Percentiles rank a stretch among this genome's conserved stretches.
phyloP scores from a whole-genome alignment of 768 basidiomycete species.

The Boletus reticulatus region DNA sequence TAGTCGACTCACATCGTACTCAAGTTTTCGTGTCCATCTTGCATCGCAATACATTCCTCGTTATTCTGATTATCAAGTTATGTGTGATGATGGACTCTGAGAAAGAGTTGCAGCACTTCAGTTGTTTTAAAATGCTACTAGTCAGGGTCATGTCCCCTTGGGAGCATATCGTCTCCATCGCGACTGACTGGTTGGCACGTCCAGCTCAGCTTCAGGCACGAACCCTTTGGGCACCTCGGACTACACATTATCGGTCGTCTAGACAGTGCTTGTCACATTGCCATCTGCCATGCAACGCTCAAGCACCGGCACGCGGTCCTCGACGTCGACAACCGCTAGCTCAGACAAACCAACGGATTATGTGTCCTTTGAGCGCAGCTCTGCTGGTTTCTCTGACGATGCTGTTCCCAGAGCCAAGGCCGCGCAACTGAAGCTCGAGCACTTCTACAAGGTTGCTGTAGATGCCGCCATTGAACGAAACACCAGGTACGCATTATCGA shows the following conservation, averaged over 20 bases:
- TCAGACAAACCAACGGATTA: constrained; percentile 59
- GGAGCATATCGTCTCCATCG: no score
- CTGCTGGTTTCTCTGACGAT: constrained; percentile 73
- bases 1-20: not conserved
- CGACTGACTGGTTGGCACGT: no score
- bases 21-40: constrained; percentile 1
- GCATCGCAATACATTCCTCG: constrained; percentile 1
- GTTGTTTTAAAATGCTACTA: not conserved
- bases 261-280: not conserved
- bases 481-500: constrained; percentile 55
- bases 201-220: no score
- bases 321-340: constrained; percentile 19
- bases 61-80: not conserved
- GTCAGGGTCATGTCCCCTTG: constrained; percentile 1
- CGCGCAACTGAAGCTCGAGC: constrained; percentile 93
- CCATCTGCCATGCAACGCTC: constrained; percentile 28
- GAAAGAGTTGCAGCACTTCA: no score
- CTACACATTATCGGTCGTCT: no score
- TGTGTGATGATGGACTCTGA: not conserved
- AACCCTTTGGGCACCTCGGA: no score
- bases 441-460: constrained; percentile 96
- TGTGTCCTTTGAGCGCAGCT: constrained; percentile 88
- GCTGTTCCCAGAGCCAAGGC: constrained; percentile 81
- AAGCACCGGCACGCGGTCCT: constrained; percentile 29
- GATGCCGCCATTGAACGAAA: constrained; percentile 95